These are phyloP conservation scores for Microbotryum lychnidis-dioicae DNA, from an alignment of 1,284 basidiomycete species.

Conservation along the genomic window DNA sequence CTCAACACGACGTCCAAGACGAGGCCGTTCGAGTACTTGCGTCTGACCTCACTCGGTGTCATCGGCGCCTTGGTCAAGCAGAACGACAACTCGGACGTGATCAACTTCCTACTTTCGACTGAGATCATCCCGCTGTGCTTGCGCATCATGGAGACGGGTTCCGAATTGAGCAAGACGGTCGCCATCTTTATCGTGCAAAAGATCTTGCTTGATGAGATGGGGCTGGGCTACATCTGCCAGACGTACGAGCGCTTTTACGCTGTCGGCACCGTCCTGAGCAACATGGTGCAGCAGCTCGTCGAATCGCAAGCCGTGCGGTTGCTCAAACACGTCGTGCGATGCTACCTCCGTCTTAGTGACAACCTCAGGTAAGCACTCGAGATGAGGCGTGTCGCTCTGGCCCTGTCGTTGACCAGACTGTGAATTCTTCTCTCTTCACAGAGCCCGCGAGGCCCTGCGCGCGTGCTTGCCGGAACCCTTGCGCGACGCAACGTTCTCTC, in stretches of 20 bases:
- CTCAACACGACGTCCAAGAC: constrained; percentile 99
- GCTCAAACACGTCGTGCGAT: constrained; percentile 95
- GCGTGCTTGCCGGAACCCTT: constrained; percentile 96
- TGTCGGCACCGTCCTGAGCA: constrained; percentile 93
- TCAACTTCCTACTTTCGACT: constrained; percentile 97
- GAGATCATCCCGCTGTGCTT: constrained; percentile 99
- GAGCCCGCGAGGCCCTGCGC: constrained; percentile 88
- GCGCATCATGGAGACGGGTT: constrained; percentile 99
- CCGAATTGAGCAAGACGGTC: constrained; percentile 97
- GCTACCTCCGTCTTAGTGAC: constrained; percentile 92
- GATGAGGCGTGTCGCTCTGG: not conserved
- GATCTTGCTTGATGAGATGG: constrained; percentile 95
- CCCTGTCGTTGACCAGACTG: not conserved
- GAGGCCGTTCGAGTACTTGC: constrained; percentile 95
- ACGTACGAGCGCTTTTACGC: constrained; percentile 99
- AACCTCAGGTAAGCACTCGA: constrained; percentile 67
- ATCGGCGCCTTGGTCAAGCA: constrained; percentile 99
- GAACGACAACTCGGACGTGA: constrained; percentile 98
- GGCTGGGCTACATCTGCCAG: constrained; percentile 96
- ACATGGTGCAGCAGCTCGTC: constrained; percentile 95
- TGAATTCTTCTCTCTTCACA: constrained; percentile 37
- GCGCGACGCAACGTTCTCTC: constrained; percentile 83
- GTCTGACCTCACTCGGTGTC: constrained; percentile 93
- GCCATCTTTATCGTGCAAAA: constrained; percentile 99
- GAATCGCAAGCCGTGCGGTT: constrained; percentile 95